phyloP scores from a whole-genome alignment of 148 eudicot genomes.

The Polygonum maritimum region DNA sequence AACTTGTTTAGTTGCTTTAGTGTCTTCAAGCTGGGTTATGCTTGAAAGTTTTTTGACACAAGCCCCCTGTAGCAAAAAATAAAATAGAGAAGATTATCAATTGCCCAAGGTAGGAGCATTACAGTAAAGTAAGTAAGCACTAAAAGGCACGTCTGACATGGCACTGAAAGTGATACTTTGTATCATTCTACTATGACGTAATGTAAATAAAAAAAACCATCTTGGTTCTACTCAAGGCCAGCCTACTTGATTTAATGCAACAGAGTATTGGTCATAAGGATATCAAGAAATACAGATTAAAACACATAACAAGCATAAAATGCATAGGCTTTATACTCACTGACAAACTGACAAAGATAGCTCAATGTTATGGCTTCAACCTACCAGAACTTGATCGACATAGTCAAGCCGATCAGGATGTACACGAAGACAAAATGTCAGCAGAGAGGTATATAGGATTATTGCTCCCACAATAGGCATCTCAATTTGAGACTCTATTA shows the following conservation, averaged over 20 bases:
- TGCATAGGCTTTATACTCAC: not conserved
- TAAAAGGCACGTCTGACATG: not conserved
- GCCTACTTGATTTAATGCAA: not conserved
- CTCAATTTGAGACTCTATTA: slow-evolving; percentile 89
- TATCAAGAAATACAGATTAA: not conserved
- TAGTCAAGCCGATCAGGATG: slow-evolving; percentile 99
- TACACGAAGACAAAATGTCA: slow-evolving; percentile 90
- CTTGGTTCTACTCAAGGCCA: not conserved
- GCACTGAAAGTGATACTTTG: not conserved
- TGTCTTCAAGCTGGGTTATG: slow-evolving; percentile 80
- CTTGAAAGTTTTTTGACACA: slow-evolving; percentile 85
- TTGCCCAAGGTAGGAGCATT: slow-evolving; percentile 1
- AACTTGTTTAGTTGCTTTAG: slow-evolving; percentile 89
- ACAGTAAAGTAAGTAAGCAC: not conserved
- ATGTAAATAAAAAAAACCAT: not conserved
- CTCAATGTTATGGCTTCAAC: slow-evolving; percentile 17
- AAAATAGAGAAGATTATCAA: not conserved
- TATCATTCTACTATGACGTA: not conserved
- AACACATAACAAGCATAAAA: not conserved
- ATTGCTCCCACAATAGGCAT: slow-evolving; percentile 94
- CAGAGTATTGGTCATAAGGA: not conserved
- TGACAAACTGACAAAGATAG: not conserved
- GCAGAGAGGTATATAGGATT: slow-evolving; percentile 80
- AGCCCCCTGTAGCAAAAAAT: slow-evolving; percentile 58
- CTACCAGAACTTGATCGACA: slow-evolving; percentile 96